Evolutionary conservation across 306 rosid species (phyloP).

Genomic region (Oemleria cerasiformis): DNA sequence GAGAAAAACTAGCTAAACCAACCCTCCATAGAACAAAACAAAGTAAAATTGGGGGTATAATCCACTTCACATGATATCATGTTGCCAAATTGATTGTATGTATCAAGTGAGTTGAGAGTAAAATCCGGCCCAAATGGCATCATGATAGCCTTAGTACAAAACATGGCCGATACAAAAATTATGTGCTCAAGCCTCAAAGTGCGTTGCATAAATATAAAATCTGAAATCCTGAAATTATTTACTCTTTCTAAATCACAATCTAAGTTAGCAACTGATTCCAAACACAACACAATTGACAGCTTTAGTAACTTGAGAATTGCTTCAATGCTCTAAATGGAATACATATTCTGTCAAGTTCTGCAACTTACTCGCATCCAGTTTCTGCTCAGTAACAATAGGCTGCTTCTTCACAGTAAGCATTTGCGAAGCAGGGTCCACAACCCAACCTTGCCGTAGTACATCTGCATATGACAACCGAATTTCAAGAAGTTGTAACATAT

Average conservation of each 20-base stretch:
- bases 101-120: no score
- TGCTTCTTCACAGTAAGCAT: constrained; percentile 87
- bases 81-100: neutral
- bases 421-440: constrained; percentile 60
- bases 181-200: neutral
- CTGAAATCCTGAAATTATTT: neutral
- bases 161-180: no score
- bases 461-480: constrained; percentile 41
- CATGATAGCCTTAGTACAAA: neutral
- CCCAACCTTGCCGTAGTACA: constrained; percentile 69
- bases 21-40: neutral
- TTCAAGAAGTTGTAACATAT: neutral
- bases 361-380: constrained; percentile 70
- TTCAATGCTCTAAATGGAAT: constrained; percentile 82
- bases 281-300: constrained; percentile 15
- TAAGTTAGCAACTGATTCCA: neutral
- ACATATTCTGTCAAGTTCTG: constrained; percentile 92
- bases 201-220: neutral
- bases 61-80: neutral
- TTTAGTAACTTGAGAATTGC: constrained; percentile 13
- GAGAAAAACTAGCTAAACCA: neutral
- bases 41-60: neutral
- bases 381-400: constrained; percentile 64
- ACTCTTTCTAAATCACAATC: neutral
- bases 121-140: neutral